Evolutionary conservation across 1,139 yeast genomes (phyloP).

Genomic region (Pichia sp.): DNA sequence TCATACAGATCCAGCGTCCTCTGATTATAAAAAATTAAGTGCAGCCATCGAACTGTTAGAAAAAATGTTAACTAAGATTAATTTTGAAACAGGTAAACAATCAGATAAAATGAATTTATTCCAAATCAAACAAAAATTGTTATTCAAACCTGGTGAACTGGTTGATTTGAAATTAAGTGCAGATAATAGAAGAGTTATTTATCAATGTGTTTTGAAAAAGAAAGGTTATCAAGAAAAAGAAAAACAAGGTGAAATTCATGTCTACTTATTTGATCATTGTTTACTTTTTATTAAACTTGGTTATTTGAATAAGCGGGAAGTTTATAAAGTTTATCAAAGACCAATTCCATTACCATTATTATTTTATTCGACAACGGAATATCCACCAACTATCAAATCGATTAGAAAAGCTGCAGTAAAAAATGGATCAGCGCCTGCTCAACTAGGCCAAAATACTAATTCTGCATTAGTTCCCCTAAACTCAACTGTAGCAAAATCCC

Average conservation of each 20-base stretch:
- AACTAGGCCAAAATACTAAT: constrained; percentile 19
- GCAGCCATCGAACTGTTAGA: constrained; percentile 74
- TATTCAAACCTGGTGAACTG: constrained; percentile 77
- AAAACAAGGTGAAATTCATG: constrained; percentile 61
- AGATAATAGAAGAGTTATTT: constrained; percentile 71
- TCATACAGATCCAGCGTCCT: constrained; percentile 66
- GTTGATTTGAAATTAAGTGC: constrained; percentile 81
- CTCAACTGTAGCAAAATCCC: constrained; percentile 26
- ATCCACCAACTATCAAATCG: constrained; percentile 58
- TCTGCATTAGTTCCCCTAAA: constrained; percentile 19
- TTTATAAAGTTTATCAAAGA: constrained; percentile 82
- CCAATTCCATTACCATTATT: constrained; percentile 88
- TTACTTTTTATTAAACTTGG: constrained; percentile 80
- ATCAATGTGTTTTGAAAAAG: constrained; percentile 68
- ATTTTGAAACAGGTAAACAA: constrained; percentile 88
- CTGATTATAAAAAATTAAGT: constrained; percentile 66
- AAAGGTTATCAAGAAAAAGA: constrained; percentile 73
- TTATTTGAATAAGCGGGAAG: constrained; percentile 84
- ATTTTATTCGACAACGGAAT: constrained; percentile 71
- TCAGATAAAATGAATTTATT: constrained; percentile 89
- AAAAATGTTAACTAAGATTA: constrained; percentile 72
- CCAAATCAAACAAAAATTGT: constrained; percentile 71
- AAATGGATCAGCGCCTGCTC: constrained; percentile 26
- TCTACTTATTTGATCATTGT: constrained; percentile 85
- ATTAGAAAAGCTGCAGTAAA: constrained; percentile 35